Evolutionary conservation across 2,329 filamentous ascomycete genomes (phyloP), one percentile per base, ranked within the genome.

Genomic region (Botrytis sinoallii): DNA sequence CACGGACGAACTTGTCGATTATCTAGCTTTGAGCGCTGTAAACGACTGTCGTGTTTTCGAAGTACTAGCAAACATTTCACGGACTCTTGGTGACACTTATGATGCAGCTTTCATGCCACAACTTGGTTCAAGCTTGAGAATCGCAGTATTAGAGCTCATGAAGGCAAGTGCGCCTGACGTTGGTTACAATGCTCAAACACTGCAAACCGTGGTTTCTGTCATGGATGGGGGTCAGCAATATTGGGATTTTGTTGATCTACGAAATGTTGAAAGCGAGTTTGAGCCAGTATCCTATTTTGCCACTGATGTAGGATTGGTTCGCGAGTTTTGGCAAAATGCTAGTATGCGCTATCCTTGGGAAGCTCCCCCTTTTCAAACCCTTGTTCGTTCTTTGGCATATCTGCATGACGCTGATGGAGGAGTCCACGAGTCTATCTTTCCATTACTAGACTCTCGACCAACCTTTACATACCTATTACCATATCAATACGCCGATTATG

Each of bases 321-420:
- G 82, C 29, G 82, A 46, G 10, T 73, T 80, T 75, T 89, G 97
- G 46, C 85, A 88, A 68, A 88, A 92, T 80, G 90, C 95, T 10
- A 87, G 91, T 61, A 88, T 89, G 75, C 90, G 95, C 72, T 98
- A 94, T 80, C 95, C 95, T 0, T 95, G 93, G 81, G 95, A 98
- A 82, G 91, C 93, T 65, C 83, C 90, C 4, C 94, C 95, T 0
- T 93, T 97, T 78, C 83, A 97, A 75, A 89, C 88, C 71, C 84
- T 97, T 57, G 92, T 90, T 80, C 90, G 90, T 72, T 88, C 88
- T 57, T 83, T 97, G 25, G 88, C 87, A 84, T 89, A 75, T 75
- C 87, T 79, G 82, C 85, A 78, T 77, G 74, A 75, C 69, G 71
- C 70, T 18, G 79, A 82, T 16, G 80, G 81, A 29, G 79, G 81